Conservation (phyloP, 192 early-diverging fungal genomes). For the Backusella mclennaniae region DNA sequence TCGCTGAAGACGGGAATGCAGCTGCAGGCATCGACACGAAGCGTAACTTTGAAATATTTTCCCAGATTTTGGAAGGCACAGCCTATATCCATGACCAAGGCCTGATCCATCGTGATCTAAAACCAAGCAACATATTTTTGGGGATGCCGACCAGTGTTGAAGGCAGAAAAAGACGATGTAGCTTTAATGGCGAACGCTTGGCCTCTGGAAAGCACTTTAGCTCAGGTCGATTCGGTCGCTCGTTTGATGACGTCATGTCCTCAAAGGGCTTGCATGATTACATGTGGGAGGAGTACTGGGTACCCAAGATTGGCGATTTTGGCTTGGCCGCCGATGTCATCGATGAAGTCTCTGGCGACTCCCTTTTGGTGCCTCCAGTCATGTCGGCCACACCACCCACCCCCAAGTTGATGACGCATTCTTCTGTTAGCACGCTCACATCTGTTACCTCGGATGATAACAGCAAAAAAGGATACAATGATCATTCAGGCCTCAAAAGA, state of each 20-base stretch:
- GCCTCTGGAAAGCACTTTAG: neutral
- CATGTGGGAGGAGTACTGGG: slow-evolving; percentile 44
- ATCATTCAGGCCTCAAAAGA: neutral
- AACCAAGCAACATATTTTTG: slow-evolving; percentile 71
- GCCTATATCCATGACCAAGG: slow-evolving; percentile 69
- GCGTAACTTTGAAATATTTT: slow-evolving; percentile 55
- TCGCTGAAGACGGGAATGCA: slow-evolving; percentile 19
- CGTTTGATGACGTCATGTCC: slow-evolving; percentile 18
- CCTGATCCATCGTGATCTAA: slow-evolving; percentile 76
- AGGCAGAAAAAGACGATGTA: neutral
- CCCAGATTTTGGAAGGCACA: slow-evolving; percentile 75
- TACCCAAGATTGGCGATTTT: slow-evolving; percentile 94
- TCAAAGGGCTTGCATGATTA: slow-evolving; percentile 11
- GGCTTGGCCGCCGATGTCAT: slow-evolving; percentile 80
- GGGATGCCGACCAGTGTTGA: slow-evolving; percentile 28
- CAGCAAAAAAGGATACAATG: neutral
- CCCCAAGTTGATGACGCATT: neutral
- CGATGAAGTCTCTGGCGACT: slow-evolving; percentile 20
- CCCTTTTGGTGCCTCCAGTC: neutral
- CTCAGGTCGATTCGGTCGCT: slow-evolving; percentile 4
- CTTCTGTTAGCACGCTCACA: neutral
- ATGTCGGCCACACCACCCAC: neutral
- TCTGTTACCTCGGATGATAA: neutral
- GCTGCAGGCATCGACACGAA: slow-evolving; percentile 7
- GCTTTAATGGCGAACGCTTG: neutral